Conservation (phyloP, 2,329 filamentous ascomycete species). For the Arthrobotrys sinensis region DNA sequence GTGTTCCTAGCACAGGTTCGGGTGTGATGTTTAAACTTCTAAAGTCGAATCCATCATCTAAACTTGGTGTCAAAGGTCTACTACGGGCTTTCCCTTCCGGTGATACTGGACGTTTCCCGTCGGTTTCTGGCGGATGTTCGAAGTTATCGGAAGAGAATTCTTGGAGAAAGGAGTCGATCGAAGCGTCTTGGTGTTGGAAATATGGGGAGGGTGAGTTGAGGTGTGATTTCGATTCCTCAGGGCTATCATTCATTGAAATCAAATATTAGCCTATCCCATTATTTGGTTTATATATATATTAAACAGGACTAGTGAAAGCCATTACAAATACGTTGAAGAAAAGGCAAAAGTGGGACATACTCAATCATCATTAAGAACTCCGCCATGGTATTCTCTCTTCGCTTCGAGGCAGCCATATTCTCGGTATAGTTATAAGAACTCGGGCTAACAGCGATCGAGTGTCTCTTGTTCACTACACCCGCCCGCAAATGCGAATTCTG, state of each 20-base stretch:
- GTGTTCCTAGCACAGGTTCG: conserved; percentile 39
- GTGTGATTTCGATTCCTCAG: conserved; percentile 20
- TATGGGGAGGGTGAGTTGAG: conserved; percentile 36
- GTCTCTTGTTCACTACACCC: conserved; percentile 32
- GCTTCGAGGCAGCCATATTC: conserved; percentile 54
- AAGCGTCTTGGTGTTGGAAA: conserved; percentile 46
- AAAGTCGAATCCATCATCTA: conserved; percentile 49
- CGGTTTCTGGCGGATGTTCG: conserved; percentile 35
- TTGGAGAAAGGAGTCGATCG: conserved; percentile 48
- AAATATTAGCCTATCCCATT: conserved; percentile 8
- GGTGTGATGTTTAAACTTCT: conserved; percentile 49
- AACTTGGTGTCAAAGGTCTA: conserved; percentile 39
- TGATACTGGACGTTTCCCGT: conserved; percentile 48
- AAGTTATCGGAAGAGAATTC: conserved; percentile 42
- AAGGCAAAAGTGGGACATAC: conserved; percentile 25
- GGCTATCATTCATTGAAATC: conserved; percentile 9
- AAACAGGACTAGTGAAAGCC: not conserved
- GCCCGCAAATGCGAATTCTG: conserved; percentile 41
- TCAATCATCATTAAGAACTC: conserved; percentile 53
- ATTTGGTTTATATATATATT: not conserved
- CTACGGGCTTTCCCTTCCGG: conserved; percentile 44
- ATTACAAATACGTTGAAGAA: not conserved
- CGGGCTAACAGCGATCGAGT: conserved; percentile 42
- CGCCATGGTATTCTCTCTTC: conserved; percentile 47
- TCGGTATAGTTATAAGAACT: conserved; percentile 20